Percentiles rank a stretch among this genome's conserved stretches.
Conservation (phyloP, 2,329 filamentous ascomycete species). For the Waltergamsia citrina region DNA sequence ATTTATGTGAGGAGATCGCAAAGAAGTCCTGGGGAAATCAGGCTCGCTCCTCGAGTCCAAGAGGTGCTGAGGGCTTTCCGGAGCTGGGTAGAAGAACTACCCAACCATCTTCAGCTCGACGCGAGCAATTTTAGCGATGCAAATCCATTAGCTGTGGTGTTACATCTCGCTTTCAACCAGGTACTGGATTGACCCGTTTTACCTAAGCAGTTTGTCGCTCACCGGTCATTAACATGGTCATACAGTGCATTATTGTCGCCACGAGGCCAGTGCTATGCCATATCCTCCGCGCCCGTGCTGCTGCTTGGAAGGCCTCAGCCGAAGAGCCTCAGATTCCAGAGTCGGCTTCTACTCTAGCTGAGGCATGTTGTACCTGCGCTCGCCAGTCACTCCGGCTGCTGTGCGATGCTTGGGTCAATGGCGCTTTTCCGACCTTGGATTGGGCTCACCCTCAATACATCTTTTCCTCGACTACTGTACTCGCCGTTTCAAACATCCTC, state of each 20-base stretch:
- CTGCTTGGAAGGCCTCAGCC: conserved; percentile 10
- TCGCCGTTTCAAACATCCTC: conserved; percentile 31
- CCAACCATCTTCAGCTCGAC: conserved; percentile 19
- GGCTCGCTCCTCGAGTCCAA: conserved; percentile 20
- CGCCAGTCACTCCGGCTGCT: conserved; percentile 31
- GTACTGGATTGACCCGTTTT: conserved; percentile 7
- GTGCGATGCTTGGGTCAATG: conserved; percentile 33
- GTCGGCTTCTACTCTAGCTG: conserved; percentile 25
- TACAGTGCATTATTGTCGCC: conserved; percentile 20
- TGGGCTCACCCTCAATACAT: conserved; percentile 36
- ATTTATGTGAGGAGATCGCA: conserved; percentile 20
- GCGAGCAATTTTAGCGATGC: conserved; percentile 2
- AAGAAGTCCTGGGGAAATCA: conserved; percentile 9
- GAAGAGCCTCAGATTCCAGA: conserved; percentile 15
- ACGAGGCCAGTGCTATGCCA: conserved; percentile 24
- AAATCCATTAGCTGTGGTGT: conserved; percentile 14
- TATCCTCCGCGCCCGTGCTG: conserved; percentile 18
- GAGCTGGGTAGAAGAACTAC: conserved; percentile 19
- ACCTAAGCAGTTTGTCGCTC: neutral
- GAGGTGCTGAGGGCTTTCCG: conserved; percentile 18
- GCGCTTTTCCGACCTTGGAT: conserved; percentile 34
- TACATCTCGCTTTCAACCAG: conserved; percentile 24
- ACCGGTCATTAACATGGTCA: neutral
- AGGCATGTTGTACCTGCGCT: conserved; percentile 33
- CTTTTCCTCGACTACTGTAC: conserved; percentile 32